Base-by-base conservation (phyloP, 441 rosid species). In the Syzygium malaccense region DNA sequence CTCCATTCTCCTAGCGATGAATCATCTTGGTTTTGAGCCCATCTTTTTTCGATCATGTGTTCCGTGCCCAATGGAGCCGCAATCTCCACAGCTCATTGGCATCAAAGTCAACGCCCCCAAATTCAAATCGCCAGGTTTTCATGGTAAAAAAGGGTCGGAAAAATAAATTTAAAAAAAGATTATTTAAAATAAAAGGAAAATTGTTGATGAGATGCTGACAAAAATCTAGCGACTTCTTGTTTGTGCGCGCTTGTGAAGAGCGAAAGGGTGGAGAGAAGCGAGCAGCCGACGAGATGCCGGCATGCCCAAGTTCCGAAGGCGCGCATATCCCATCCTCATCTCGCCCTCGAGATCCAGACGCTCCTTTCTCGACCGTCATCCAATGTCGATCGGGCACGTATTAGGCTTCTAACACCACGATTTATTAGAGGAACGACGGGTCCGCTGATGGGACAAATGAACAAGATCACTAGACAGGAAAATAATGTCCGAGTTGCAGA, bases 301-400 rank as follows among this genome's bases (percentile, higher is more conserved):
- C n/a, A n/a, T n/a, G n/a, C n/a, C n/a, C n/a, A n/a, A n/a, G n/a
- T n/a, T n/a, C n/a, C n/a, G n/a, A n/a, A n/a, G n/a, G n/a, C n/a
- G n/a, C n/a, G n/a, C n/a, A n/a, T n/a, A n/a, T n/a, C n/a, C n/a
- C n/a, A n/a, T n/a, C n/a, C n/a, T n/a, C n/a, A n/a, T n/a, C n/a
- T n/a, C n/a, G n/a, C n/a, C n/a, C 0, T 19, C 49, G 0, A 20
- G 48, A 33, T 1, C 6, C 25, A 25, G 14, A 9, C 3, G 4
- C 41, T 68, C 14, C 41, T 33, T 71, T 20, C 49, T 37, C 0
- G 26, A 71, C 8, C 4, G 6, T 37, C 49, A 37, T 33, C 37
- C 8, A 7, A 37, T 37, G 49, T 20, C 8, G 7, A 37, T 14
- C 37, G 49, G 8, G 28, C 41, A 71, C 8, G 26, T 71, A 11